Percentiles rank a stretch among this genome's conserved stretches.
phyloP scores from a whole-genome alignment of 352 stramenopile genomes.

The Peronospora farinosa region DNA sequence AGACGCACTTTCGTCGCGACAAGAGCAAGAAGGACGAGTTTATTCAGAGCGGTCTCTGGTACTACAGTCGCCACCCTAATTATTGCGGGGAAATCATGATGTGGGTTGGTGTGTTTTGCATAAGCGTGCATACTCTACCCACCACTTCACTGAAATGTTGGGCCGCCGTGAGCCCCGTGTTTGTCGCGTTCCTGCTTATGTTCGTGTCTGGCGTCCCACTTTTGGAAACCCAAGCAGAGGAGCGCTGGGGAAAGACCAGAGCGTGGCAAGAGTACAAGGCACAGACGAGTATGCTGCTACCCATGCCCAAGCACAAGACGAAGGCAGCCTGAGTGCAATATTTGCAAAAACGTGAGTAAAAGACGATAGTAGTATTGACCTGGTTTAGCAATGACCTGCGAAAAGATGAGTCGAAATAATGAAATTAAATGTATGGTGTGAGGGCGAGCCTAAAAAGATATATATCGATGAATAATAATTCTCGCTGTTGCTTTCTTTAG shows the following conservation, averaged over 20 bases:
- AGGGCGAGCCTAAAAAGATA: no score
- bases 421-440: no score
- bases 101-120: constrained; percentile 68
- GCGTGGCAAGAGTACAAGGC: constrained; percentile 80
- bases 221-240: constrained; percentile 63
- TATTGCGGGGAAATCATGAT: constrained; percentile 90
- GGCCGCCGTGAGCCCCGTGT: constrained; percentile 53
- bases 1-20: constrained; percentile 67
- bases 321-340: not conserved
- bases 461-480: no score
- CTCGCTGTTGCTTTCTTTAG: no score
- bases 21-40: constrained; percentile 67
- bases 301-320: constrained; percentile 18
- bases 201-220: constrained; percentile 70
- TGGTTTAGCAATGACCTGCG: no score
- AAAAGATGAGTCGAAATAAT: no score
- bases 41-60: constrained; percentile 79
- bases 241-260: constrained; percentile 56
- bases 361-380: no score
- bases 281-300: constrained; percentile 58
- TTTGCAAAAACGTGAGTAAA: no score
- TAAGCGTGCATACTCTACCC: constrained; percentile 42
- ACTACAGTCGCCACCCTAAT: constrained; percentile 89
- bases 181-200: constrained; percentile 66
- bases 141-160: constrained; percentile 27